phyloP scores from a whole-genome alignment of 345 rosid species.

The Camelina neglecta region DNA sequence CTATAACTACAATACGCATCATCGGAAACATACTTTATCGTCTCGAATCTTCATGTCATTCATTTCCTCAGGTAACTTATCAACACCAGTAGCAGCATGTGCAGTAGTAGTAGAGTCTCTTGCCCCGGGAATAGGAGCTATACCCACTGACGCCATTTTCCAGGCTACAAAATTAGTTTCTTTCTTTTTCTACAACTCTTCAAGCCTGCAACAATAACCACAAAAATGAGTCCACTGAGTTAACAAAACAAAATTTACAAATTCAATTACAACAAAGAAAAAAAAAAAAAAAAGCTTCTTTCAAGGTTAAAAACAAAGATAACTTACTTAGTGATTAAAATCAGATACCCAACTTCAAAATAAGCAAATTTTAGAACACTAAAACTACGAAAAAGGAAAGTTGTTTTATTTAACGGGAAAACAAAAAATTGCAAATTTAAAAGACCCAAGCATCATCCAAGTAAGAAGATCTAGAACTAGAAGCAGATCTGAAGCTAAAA shows the following conservation, averaged over 20 bases:
- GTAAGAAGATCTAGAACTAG: constrained; percentile 28
- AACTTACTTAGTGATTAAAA: too few species aligned
- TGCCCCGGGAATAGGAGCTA: constrained; percentile 58
- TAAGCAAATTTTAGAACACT: neutral
- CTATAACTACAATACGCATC: neutral
- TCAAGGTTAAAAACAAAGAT: neutral
- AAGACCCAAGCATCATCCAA: neutral
- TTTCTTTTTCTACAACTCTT: constrained; percentile 21
- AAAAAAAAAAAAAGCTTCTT: neutral
- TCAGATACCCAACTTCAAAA: too few species aligned
- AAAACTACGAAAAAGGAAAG: neutral
- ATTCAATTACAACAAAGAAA: neutral
- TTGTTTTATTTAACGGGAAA: neutral
- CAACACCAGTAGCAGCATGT: constrained; percentile 55
- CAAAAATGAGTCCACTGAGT: neutral
- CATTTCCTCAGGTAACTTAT: constrained; percentile 79
- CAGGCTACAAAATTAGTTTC: constrained; percentile 10
- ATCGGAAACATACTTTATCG: constrained; percentile 36
- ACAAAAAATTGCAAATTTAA: neutral
- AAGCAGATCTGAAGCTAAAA: constrained; percentile 40
- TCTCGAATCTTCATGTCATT: constrained; percentile 91
- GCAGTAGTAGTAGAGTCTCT: constrained; percentile 52
- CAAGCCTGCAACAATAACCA: constrained; percentile 19
- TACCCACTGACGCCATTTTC: constrained; percentile 79
- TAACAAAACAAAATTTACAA: too few species aligned